These are phyloP conservation scores for Neurospora sp. DNA, from an alignment of 495 filamentous ascomycete genomes.

Conservation along the genomic window DNA sequence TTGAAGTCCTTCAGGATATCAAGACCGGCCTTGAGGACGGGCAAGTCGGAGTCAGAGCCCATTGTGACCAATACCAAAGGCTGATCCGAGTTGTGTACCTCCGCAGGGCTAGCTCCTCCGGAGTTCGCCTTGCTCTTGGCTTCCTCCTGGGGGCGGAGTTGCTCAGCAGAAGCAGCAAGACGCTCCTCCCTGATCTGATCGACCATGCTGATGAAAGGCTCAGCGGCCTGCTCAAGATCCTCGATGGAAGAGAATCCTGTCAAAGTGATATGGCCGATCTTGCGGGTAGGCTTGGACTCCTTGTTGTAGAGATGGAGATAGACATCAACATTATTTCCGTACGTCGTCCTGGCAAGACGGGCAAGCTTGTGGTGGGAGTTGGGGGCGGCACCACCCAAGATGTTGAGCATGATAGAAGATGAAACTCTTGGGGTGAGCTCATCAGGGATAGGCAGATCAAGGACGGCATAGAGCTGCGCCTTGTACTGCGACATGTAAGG, in stretches of 20 bases:
- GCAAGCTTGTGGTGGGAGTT: conserved; percentile 63
- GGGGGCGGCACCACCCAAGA: conserved; percentile 66
- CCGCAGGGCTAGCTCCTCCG: background rate
- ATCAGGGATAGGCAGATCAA: conserved; percentile 61
- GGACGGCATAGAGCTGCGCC: conserved; percentile 77
- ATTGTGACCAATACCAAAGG: conserved; percentile 75
- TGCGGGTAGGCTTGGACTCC: conserved; percentile 72
- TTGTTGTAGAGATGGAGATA: conserved; percentile 88
- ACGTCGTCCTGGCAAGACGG: conserved; percentile 48
- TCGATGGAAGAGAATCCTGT: conserved; percentile 53
- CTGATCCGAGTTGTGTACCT: conserved; percentile 11
- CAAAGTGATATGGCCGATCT: conserved; percentile 91
- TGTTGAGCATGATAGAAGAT: conserved; percentile 88
- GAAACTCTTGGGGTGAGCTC: conserved; percentile 49
- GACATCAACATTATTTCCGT: conserved; percentile 37
- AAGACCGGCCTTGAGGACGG: conserved; percentile 64
- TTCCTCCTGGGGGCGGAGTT: conserved; percentile 16
- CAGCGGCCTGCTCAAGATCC: conserved; percentile 60
- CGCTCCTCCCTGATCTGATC: conserved; percentile 57
- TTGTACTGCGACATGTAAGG: conserved; percentile 79
- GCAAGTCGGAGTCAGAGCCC: conserved; percentile 91
- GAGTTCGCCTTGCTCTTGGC: conserved; percentile 3
- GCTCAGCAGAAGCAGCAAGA: conserved; percentile 14
- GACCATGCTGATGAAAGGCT: conserved; percentile 52
- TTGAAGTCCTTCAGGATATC: conserved; percentile 65